Conservation (phyloP, 441 rosid genomes). For the Syzygium syzygioides region DNA sequence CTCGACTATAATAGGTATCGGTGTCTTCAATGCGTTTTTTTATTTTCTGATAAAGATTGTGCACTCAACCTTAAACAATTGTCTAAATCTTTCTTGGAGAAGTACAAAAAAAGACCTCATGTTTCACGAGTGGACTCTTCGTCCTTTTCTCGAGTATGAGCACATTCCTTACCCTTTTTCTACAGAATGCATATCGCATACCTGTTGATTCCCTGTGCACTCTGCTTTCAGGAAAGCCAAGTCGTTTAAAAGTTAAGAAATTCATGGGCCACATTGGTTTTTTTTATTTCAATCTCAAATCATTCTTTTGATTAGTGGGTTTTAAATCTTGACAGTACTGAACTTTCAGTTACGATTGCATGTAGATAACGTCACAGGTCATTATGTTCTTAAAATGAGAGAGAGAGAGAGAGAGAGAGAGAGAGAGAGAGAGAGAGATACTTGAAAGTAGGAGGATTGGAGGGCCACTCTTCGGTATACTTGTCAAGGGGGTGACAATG, state of each 20-base stretch:
- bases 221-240: background rate
- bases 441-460: constrained; percentile 54
- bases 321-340: background rate
- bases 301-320: background rate
- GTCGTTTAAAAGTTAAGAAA: background rate
- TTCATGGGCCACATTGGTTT: background rate
- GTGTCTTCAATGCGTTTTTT: background rate
- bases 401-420: no score
- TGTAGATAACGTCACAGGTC: background rate
- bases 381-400: background rate
- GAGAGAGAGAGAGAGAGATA: constrained; percentile 7
- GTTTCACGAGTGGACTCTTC: background rate
- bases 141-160: accelerated
- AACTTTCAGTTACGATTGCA: background rate
- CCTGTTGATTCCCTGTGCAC: background rate
- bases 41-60: background rate
- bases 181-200: background rate
- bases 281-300: background rate
- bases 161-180: background rate
- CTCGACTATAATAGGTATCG: background rate
- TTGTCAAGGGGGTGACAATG: constrained; percentile 60
- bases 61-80: background rate
- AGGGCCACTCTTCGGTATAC: constrained; percentile 60
- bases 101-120: background rate
- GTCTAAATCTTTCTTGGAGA: background rate